A percentile compares a stretch with the other conserved stretches of the same genome.
These are phyloP conservation scores for Gonium pectorale DNA, from an alignment of 139 green algal genomes.

Conservation along the genomic window DNA sequence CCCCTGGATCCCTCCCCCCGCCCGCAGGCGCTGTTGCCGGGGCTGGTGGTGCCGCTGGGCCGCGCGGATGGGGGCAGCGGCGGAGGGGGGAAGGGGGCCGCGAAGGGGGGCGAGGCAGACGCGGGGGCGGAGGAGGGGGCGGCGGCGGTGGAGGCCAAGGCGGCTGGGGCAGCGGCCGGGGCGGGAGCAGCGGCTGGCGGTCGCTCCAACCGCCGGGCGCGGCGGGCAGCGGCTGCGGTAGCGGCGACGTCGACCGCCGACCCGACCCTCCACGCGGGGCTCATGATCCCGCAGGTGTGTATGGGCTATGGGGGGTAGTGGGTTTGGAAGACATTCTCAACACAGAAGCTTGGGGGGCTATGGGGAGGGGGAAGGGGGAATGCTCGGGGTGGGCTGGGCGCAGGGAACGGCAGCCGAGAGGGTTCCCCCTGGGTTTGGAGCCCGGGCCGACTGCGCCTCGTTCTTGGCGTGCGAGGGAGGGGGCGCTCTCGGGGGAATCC, in stretches of 20 bases:
- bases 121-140: no score
- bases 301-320: no score
- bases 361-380: no score
- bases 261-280: neutral
- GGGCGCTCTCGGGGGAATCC: no score
- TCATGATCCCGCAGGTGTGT: constrained; percentile 9
- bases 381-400: no score
- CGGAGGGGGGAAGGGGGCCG: neutral
- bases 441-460: no score
- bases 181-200: neutral
- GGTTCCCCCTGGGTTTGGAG: no score
- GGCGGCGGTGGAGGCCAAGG: neutral
- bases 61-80: neutral
- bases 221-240: neutral
- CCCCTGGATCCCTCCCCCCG: neutral
- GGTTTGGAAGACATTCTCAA: no score
- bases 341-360: no score
- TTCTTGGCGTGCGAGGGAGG: no score
- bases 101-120: no score
- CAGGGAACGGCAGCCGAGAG: no score
- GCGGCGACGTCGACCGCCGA: neutral
- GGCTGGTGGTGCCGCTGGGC: neutral
- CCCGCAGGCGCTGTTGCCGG: constrained; percentile 6
- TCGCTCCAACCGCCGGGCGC: neutral
- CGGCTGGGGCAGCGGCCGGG: neutral